phyloP scores from a whole-genome alignment of 192 early-diverging fungal genomes.

The Haplosporangium gracile region DNA sequence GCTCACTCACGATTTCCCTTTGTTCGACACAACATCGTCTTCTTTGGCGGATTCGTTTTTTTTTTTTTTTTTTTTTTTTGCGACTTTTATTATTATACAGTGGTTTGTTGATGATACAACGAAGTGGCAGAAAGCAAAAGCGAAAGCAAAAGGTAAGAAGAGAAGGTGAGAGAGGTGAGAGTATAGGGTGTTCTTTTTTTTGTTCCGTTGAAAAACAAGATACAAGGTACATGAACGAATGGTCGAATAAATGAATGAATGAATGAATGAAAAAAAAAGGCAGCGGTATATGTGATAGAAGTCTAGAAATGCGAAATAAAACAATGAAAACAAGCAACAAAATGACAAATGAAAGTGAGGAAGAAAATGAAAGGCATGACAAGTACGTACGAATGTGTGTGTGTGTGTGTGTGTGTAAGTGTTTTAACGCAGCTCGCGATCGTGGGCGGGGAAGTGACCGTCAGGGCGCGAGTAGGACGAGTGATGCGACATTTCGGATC shows the following conservation, averaged over 20 bases:
- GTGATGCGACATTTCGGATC: conserved; percentile 15
- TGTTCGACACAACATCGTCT: too few species aligned
- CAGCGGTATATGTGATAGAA: neutral
- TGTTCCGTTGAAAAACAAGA: too few species aligned
- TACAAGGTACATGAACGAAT: neutral
- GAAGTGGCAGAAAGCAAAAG: neutral
- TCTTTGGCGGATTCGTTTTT: too few species aligned
- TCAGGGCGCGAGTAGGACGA: conserved; percentile 14
- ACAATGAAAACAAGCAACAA: neutral
- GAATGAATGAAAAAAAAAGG: neutral
- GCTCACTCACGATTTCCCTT: neutral
- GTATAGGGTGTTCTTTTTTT: neutral
- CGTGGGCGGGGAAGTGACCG: conserved; percentile 16
- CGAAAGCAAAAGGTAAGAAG: neutral
- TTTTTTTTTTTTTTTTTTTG: neutral
- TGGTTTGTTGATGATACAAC: neutral
- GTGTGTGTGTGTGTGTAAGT: neutral
- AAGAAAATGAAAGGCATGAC: neutral
- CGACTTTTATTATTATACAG: conserved; percentile 5
- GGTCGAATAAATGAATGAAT: neutral
- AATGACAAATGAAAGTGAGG: neutral
- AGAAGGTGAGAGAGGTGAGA: neutral
- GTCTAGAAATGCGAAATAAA: neutral
- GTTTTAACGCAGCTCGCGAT: conserved; percentile 23
- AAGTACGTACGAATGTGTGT: neutral